These are phyloP conservation scores for Debaryomyces tyrocola DNA, from an alignment of 805 yeast species.

Conservation along the genomic window DNA sequence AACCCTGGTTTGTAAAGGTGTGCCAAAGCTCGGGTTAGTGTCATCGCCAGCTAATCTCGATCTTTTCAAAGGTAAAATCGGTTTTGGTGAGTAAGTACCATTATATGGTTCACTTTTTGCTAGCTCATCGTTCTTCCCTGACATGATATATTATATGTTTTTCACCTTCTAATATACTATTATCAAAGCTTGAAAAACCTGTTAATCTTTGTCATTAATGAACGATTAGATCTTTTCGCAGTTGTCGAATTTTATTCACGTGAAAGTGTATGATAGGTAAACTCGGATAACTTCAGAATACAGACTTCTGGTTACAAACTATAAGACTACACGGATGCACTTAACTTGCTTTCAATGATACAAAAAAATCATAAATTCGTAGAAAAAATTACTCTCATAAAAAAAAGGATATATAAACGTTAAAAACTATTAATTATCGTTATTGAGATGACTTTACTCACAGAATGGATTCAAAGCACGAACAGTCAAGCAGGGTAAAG, in stretches of 20 bases:
- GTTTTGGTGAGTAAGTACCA: conserved; percentile 18
- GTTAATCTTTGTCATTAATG: neutral
- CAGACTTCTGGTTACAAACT: no score
- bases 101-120: conserved; percentile 10
- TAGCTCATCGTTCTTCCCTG: neutral
- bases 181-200: no score
- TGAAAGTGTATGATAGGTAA: neutral
- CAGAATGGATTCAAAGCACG: conserved; percentile 84
- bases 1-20: conserved; percentile 73
- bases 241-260: neutral
- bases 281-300: no score
- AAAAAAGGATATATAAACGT: neutral
- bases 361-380: neutral
- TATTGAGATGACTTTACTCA: neutral
- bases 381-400: neutral
- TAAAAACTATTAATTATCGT: neutral
- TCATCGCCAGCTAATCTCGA: conserved; percentile 17
- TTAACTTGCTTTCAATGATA: no score
- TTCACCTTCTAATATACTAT: neutral
- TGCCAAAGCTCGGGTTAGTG: conserved; percentile 20
- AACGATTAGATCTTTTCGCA: neutral
- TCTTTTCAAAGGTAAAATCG: conserved; percentile 22
- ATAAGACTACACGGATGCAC: no score
- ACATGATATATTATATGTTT: conserved; percentile 1
- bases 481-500: conserved; percentile 91